phyloP scores from a whole-genome alignment of 352 stramenopile genomes.

The Pythium monospermum region DNA sequence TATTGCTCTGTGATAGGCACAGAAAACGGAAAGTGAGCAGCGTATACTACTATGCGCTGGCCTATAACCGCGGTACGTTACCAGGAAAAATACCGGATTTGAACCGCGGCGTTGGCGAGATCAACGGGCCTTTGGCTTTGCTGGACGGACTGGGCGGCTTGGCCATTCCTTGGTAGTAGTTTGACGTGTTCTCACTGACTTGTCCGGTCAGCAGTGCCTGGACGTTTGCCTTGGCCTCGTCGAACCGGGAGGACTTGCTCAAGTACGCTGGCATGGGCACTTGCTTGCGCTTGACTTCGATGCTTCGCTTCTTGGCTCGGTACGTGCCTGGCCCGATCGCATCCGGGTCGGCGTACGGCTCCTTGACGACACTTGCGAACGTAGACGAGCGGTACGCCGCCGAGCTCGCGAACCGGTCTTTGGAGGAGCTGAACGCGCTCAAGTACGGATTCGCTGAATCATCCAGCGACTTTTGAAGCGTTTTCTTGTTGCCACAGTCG shows the following conservation, averaged over 20 bases:
- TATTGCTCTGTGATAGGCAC: slow-evolving; percentile 41
- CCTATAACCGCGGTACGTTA: slow-evolving; percentile 9
- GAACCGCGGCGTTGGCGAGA: slow-evolving; percentile 63
- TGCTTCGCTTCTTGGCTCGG: slow-evolving; percentile 44
- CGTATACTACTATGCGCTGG: not conserved
- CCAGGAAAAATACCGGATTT: slow-evolving; percentile 65
- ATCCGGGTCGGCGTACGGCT: slow-evolving; percentile 57
- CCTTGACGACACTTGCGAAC: slow-evolving; percentile 68
- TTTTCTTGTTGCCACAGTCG: slow-evolving; percentile 59
- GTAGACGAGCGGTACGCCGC: slow-evolving; percentile 59
- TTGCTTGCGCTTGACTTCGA: slow-evolving; percentile 59
- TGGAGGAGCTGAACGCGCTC: slow-evolving; percentile 53
- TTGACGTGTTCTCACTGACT: slow-evolving; percentile 4
- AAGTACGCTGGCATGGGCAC: slow-evolving; percentile 48
- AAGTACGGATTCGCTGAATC: slow-evolving; percentile 45
- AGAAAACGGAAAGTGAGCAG: not conserved
- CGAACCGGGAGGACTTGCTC: slow-evolving; percentile 50
- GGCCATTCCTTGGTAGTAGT: not conserved
- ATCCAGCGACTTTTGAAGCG: slow-evolving; percentile 39
- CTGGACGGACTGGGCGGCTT: slow-evolving; percentile 18
- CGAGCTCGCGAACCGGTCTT: slow-evolving; percentile 61
- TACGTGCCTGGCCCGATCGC: slow-evolving; percentile 59
- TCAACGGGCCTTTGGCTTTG: slow-evolving; percentile 38
- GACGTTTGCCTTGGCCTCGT: slow-evolving; percentile 52
- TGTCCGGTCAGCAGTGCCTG: slow-evolving; percentile 29